phyloP scores from a whole-genome alignment of 2,329 filamentous ascomycete species.

The Monilinia fructicola region DNA sequence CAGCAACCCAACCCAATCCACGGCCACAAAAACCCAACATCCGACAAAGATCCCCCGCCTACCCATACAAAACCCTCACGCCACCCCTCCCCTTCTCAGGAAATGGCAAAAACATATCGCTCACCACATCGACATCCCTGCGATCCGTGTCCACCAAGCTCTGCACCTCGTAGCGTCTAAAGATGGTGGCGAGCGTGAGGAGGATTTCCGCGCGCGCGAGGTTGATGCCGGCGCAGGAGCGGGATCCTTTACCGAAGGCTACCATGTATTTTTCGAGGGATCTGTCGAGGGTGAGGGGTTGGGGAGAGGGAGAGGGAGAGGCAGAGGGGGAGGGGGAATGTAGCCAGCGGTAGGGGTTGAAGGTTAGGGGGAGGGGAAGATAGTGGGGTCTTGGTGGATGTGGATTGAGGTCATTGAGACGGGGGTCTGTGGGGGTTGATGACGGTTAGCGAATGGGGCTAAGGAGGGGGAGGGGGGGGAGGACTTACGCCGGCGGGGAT shows the following conservation, averaged over 20 bases:
- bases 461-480: no score
- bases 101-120: conserved; percentile 25
- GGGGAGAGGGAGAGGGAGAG: conserved; percentile 15
- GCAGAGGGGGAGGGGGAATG: not conserved
- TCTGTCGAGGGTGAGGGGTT: conserved; percentile 30
- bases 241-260: conserved; percentile 30
- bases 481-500: conserved; percentile 28
- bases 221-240: conserved; percentile 35
- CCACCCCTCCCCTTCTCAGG: conserved; percentile 13
- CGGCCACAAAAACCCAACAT: no score
- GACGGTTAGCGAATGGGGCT: not conserved
- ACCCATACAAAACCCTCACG: conserved; percentile 15
- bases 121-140: conserved; percentile 28
- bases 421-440: conserved; percentile 26
- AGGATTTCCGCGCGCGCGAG: conserved; percentile 33
- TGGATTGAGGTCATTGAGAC: conserved; percentile 31
- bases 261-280: conserved; percentile 30
- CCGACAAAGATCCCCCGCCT: not conserved
- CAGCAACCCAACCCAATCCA: no score
- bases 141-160: conserved; percentile 28
- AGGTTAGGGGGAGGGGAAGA: conserved; percentile 28
- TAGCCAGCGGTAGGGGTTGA: conserved; percentile 32
- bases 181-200: conserved; percentile 29
- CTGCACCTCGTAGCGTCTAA: conserved; percentile 27
- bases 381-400: conserved; percentile 30